A percentile compares a stretch with the other conserved stretches of the same genome.
Evolutionary conservation across 495 filamentous ascomycete genomes (phyloP).

Genomic region (Penicillium bialowiezense): DNA sequence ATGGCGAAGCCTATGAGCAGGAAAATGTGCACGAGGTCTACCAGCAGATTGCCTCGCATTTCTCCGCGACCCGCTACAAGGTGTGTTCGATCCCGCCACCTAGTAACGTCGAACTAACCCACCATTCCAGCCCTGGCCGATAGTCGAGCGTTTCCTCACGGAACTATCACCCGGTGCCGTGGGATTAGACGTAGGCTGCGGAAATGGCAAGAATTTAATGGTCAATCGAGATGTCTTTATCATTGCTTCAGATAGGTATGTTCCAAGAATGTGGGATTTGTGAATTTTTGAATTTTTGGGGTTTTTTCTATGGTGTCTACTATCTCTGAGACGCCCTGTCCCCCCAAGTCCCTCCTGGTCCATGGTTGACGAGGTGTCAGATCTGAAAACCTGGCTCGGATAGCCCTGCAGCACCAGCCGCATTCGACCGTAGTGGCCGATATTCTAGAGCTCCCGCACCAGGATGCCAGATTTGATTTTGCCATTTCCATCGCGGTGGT

Average conservation of each 20-base stretch:
- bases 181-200: slow-evolving; percentile 85
- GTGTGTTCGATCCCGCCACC: slow-evolving; percentile 47
- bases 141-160: slow-evolving; percentile 76
- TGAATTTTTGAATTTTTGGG: slow-evolving; percentile 9
- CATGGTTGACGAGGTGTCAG: slow-evolving; percentile 35
- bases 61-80: slow-evolving; percentile 94
- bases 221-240: slow-evolving; percentile 80
- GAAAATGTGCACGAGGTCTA: slow-evolving; percentile 90
- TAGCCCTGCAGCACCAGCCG: slow-evolving; percentile 65
- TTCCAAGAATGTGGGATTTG: slow-evolving; percentile 7
- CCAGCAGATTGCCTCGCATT: slow-evolving; percentile 90
- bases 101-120: too few species aligned
- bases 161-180: slow-evolving; percentile 68
- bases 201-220: slow-evolving; percentile 91
- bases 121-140: slow-evolving; percentile 79
- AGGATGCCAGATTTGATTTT: slow-evolving; percentile 73
- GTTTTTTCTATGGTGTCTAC: slow-evolving; percentile 7
- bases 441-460: slow-evolving; percentile 68
- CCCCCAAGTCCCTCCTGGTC: slow-evolving; percentile 3
- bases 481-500: slow-evolving; percentile 93
- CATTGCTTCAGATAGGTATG: slow-evolving; percentile 80
- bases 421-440: slow-evolving; percentile 69
- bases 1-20: slow-evolving; percentile 64
- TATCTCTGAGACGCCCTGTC: not conserved
- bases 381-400: slow-evolving; percentile 68